Evolutionary conservation across 805 yeast genomes (phyloP).

Genomic region (Komagataella populi): DNA sequence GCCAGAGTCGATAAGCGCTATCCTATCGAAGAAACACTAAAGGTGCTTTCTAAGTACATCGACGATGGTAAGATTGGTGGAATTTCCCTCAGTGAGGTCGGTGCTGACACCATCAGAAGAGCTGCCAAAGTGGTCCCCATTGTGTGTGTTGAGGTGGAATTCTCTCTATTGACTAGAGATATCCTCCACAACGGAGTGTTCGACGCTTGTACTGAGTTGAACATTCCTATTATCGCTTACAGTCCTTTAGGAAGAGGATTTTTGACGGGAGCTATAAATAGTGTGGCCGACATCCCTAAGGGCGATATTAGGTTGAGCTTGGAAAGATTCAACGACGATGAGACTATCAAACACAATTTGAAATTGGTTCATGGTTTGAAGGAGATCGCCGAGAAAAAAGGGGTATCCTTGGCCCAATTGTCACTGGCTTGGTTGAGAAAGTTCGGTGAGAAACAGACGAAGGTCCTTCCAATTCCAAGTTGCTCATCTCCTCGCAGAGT

Average conservation of each 20-base stretch:
- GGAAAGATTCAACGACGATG: constrained; percentile 50
- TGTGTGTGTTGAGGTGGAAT: constrained; percentile 65
- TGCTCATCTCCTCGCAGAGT: constrained; percentile 43
- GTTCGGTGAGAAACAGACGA: constrained; percentile 18
- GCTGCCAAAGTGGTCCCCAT: constrained; percentile 47
- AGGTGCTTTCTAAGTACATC: constrained; percentile 41
- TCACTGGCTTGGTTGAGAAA: constrained; percentile 56
- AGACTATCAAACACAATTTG: constrained; percentile 34
- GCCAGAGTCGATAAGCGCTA: constrained; percentile 53
- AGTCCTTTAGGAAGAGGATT: constrained; percentile 78
- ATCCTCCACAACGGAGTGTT: constrained; percentile 50
- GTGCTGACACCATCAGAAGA: constrained; percentile 42
- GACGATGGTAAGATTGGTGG: constrained; percentile 56
- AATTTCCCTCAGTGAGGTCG: constrained; percentile 63
- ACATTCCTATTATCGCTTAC: constrained; percentile 63
- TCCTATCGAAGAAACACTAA: constrained; percentile 47
- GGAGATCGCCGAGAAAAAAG: constrained; percentile 30
- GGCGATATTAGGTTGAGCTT: constrained; percentile 38
- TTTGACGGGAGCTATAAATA: constrained; percentile 47
- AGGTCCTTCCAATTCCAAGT: constrained; percentile 71
- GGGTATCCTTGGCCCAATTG: constrained; percentile 47
- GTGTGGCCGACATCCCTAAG: constrained; percentile 31
- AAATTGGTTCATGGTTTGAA: constrained; percentile 32
- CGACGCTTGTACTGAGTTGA: constrained; percentile 38
- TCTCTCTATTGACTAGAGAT: constrained; percentile 57